Conservation (phyloP, 352 stramenopile genomes). For the Pseudoperonospora humuli region DNA sequence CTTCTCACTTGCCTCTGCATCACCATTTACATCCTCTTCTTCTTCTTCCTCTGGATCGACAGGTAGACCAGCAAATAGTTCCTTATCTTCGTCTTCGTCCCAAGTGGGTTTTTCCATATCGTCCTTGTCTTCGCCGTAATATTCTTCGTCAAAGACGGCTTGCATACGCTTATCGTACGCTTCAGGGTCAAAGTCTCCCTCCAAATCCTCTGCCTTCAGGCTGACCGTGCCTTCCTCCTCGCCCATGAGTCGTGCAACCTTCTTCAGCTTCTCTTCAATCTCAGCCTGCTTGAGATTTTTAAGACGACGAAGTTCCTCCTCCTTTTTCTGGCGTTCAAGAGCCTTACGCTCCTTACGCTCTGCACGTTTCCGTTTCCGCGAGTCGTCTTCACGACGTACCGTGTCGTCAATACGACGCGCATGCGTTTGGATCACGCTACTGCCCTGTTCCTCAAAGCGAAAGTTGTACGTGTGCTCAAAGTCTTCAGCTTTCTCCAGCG, state of each 20-base stretch:
- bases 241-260: slow-evolving; percentile 84
- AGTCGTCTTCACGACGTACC: slow-evolving; percentile 94
- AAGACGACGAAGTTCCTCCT: slow-evolving; percentile 93
- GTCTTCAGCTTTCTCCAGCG: slow-evolving; percentile 91
- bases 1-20: slow-evolving; percentile 19
- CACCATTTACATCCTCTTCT: slow-evolving; percentile 17
- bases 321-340: slow-evolving; percentile 93
- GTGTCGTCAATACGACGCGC: slow-evolving; percentile 78
- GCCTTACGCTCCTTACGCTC: slow-evolving; percentile 92
- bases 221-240: slow-evolving; percentile 36
- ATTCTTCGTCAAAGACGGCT: slow-evolving; percentile 96
- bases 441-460: slow-evolving; percentile 96
- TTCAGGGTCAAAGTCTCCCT: slow-evolving; percentile 95
- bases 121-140: slow-evolving; percentile 89
- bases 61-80: slow-evolving; percentile 67
- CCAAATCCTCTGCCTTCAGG: slow-evolving; percentile 67
- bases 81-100: slow-evolving; percentile 80
- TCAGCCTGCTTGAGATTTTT: slow-evolving; percentile 98
- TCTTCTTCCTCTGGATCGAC: slow-evolving; percentile 55
- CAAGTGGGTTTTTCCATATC: slow-evolving; percentile 72
- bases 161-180: slow-evolving; percentile 96
- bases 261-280: slow-evolving; percentile 90
- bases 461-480: slow-evolving; percentile 99
- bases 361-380: slow-evolving; percentile 91
- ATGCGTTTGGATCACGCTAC: slow-evolving; percentile 80